phyloP scores from a whole-genome alignment of 2,329 filamentous ascomycete genomes.

The Hawksworthiomyces lignivorus region DNA sequence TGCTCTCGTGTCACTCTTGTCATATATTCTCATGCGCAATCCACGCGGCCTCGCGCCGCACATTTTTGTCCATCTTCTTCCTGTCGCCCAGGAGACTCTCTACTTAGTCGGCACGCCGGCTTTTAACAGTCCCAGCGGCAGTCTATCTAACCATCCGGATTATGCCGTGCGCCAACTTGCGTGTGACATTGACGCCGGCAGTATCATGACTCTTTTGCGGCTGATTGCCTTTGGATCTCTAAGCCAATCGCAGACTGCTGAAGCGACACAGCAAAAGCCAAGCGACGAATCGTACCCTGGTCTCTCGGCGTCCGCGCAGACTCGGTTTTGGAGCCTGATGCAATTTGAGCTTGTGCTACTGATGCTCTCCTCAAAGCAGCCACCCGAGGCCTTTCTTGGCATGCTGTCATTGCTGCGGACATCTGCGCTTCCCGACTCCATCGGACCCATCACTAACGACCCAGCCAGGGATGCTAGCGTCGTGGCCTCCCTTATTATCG shows the following conservation, averaged over 20 bases:
- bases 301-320: conserved; percentile 22
- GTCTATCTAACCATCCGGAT: conserved; percentile 35
- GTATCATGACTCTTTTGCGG: conserved; percentile 60
- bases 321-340: conserved; percentile 60
- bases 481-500: conserved; percentile 44
- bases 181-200: conserved; percentile 52
- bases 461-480: conserved; percentile 34
- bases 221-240: conserved; percentile 53
- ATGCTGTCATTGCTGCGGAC: conserved; percentile 61
- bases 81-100: conserved; percentile 51
- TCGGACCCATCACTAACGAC: conserved; percentile 53
- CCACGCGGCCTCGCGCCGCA: conserved; percentile 50
- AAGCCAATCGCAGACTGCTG: conserved; percentile 18
- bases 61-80: conserved; percentile 50
- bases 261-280: neutral
- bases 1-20: conserved; percentile 56
- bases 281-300: conserved; percentile 17
- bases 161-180: conserved; percentile 36
- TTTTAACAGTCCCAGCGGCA: conserved; percentile 41
- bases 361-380: conserved; percentile 60
- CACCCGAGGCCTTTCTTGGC: conserved; percentile 51
- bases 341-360: conserved; percentile 59
- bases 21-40: conserved; percentile 56
- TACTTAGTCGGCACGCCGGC: conserved; percentile 51
- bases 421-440: conserved; percentile 53